A percentile compares a stretch with the other conserved stretches of the same genome.
Conservation (phyloP, 176 grass and related monocot species). For the Cenchrus fungigraminus region DNA sequence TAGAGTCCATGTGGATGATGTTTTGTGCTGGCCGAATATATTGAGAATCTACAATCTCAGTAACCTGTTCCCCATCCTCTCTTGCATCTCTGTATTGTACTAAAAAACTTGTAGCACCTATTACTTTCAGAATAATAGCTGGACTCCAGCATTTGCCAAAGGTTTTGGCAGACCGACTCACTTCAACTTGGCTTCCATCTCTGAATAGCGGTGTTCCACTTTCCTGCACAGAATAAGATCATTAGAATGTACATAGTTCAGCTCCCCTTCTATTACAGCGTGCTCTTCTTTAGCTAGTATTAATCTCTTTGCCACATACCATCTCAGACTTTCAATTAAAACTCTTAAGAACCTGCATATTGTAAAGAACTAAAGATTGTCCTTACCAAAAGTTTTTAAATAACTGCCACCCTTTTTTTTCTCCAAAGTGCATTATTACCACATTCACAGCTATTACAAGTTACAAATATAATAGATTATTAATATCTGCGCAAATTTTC, state of each 20-base stretch:
- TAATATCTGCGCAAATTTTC: too few species aligned
- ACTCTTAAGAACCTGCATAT: not conserved
- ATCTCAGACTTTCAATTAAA: not conserved
- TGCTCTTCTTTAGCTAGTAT: not conserved
- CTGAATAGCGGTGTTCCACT: slow-evolving; percentile 3
- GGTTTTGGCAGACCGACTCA: slow-evolving; percentile 36
- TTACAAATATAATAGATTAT: not conserved
- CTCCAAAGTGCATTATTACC: not conserved
- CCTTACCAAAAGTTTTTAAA: not conserved
- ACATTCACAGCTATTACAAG: not conserved
- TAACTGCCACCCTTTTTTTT: too few species aligned
- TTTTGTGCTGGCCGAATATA: slow-evolving; percentile 37
- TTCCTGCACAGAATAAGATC: slow-evolving; percentile 21
- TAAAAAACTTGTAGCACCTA: slow-evolving; percentile 40
- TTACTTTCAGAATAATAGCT: slow-evolving; percentile 51
- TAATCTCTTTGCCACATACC: slow-evolving; percentile 2
- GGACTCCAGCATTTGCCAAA: slow-evolving; percentile 39
- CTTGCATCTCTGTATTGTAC: slow-evolving; percentile 29
- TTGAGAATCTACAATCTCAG: slow-evolving; percentile 45
- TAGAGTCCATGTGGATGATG: slow-evolving; percentile 25
- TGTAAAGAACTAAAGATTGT: not conserved
- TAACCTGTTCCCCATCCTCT: slow-evolving; percentile 23
- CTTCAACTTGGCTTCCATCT: slow-evolving; percentile 47
- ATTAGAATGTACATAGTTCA: not conserved
- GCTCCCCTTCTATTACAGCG: not conserved